Base-by-base conservation (phyloP, 192 early-diverging fungal species). In the Chytriomyces sp. region DNA sequence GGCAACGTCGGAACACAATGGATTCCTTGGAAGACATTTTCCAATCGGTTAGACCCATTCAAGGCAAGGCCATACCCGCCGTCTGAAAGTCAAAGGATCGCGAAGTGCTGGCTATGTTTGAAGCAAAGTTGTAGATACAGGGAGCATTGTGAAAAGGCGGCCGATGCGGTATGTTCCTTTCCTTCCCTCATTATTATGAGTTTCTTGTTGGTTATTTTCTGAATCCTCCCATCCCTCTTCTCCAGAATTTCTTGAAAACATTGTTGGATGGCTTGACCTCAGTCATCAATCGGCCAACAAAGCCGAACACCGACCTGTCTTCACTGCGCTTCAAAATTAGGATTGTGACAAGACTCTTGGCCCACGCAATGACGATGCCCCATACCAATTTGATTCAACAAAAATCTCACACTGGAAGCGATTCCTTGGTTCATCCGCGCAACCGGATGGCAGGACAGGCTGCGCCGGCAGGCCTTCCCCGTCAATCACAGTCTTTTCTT, bases 71-170 rank as follows among this genome's bases (percentile, higher is more conserved):
- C 41, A 2, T 25, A 32, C 7, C 37, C 61, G 28, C 10, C 25
- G 2, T 59, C 2, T 14, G 12, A n/a, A 7, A n/a, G 10, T 5
- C 25, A n/a, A 6, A 41, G 34, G 19, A 60, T 33, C 1, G 22
- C 39, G 39, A 64, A 64, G 32, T 73, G 71, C 26, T 61, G 59
- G 71, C 32, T 73, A 30, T 61, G 71, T 19, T 25, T 73, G 6
- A n/a, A 39, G 6, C 56, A 32, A 44, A 63, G 36, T 25, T 64
- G 71, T 25, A 54, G 68, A 10, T 59, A 28, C 25, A 31, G 68
- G 3, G 31, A 19, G 10, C 68, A 59, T 8, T 70, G 68, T 31
- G n/a, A 25, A 49, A 57, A 70, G 36, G 7, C 68, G 8, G 41
- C 33, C 22, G 38, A 70, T 38, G 28, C 33, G 26, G 68, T 70